These are phyloP conservation scores for Knoxia roxburghii DNA, from an alignment of 257 asterid genomes.

Conservation along the genomic window DNA sequence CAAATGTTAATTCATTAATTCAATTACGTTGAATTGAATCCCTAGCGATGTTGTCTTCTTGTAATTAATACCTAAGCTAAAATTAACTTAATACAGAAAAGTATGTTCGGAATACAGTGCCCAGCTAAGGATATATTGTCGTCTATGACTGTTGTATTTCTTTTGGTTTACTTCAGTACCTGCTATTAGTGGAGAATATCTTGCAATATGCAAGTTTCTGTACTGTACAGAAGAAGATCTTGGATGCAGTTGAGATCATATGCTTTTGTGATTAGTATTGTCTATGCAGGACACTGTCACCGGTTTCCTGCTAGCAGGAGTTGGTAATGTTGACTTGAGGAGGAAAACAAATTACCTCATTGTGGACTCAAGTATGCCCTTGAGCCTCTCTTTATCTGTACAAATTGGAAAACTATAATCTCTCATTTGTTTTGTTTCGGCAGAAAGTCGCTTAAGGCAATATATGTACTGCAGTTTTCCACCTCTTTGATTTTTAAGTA, in stretches of 20 bases:
- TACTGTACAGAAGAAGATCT: neutral
- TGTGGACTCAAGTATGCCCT: constrained; percentile 78
- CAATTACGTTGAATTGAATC: neutral
- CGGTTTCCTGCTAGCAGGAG: constrained; percentile 94
- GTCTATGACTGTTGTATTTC: neutral
- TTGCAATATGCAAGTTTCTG: neutral
- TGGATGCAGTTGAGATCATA: too few species aligned
- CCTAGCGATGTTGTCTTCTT: too few species aligned
- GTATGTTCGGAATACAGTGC: neutral
- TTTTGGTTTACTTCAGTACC: neutral
- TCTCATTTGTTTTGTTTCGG: neutral
- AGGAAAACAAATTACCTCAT: constrained; percentile 87
- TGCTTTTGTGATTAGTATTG: constrained; percentile 15
- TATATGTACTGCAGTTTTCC: neutral
- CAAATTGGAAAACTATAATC: neutral
- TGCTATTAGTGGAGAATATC: neutral
- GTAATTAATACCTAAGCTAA: too few species aligned
- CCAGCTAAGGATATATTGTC: too few species aligned
- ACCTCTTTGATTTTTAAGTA: neutral
- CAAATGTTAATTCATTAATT: neutral
- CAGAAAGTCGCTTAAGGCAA: neutral
- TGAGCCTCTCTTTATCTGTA: constrained; percentile 5
- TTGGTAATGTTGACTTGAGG: constrained; percentile 95
- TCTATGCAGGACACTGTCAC: constrained; percentile 73
- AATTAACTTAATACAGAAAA: neutral